Evolutionary conservation across 306 rosid genomes (phyloP).

Genomic region (Prinsepia uniflora): DNA sequence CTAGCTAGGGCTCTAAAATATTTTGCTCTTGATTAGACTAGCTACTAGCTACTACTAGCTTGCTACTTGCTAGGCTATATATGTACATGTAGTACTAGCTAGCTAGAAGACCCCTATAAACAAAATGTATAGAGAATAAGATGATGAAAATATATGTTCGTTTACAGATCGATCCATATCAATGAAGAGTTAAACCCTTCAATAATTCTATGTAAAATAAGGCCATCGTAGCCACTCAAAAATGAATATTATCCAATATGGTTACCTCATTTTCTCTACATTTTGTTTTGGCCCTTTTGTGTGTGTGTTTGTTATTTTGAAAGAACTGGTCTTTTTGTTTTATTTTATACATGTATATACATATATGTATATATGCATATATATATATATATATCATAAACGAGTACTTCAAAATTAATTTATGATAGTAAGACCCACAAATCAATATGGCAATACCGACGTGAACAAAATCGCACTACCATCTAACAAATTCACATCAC

Average conservation of each 20-base stretch:
- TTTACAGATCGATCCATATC: background rate
- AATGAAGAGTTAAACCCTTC: background rate
- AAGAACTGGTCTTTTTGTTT: background rate
- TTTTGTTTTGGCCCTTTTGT: no score
- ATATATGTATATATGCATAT: no score
- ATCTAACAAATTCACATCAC: no score
- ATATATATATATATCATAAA: no score
- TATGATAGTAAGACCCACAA: no score
- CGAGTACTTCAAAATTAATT: no score
- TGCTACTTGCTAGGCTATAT: conserved; percentile 7
- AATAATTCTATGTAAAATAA: background rate
- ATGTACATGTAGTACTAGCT: background rate
- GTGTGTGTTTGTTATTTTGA: background rate
- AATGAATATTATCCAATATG: no score
- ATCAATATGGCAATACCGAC: no score
- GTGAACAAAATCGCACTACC: no score
- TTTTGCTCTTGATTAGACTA: background rate
- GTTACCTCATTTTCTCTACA: background rate
- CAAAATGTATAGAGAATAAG: background rate
- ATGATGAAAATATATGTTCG: background rate
- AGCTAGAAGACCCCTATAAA: background rate
- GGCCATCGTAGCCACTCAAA: background rate
- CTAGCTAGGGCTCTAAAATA: background rate
- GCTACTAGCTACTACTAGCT: background rate
- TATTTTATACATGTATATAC: no score